Evolutionary conservation across 202 grass and related monocot species (phyloP), one percentile per base, ranked within the genome.

Genomic region (Dendrocalamus latiflorus): DNA sequence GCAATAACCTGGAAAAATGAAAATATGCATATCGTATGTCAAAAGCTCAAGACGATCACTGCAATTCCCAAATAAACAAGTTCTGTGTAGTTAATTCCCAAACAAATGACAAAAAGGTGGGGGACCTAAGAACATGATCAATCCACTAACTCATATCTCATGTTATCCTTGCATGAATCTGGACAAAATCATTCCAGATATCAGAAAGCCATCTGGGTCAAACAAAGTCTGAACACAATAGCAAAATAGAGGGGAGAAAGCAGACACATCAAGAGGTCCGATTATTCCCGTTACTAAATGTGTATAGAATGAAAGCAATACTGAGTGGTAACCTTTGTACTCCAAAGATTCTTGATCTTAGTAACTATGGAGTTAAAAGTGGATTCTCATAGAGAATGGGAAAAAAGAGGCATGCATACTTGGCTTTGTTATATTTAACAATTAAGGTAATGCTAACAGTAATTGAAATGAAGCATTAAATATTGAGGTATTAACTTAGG

Each of bases 1-100:
- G 97, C 97, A 84, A 99, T 99, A 72, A 99, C 97, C 97, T 99
- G 68, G 8, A 70, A 60, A 72, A 85, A 64, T 76, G 20, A 60
- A 62, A 83, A 59, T n/a, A 74, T 72, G 38, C 3, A 4, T 65
- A 76, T 61, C 70, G 9, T 57, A 9, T 83, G 59, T 79, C 22
- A 90, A 65, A 70, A 37, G 21, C 45, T 84, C 17, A 86, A 91
- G 42, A 44, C 67, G 51, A 14, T 5, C 7, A 75, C 24, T 68
- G 41, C 74, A 75, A 33, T 55, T 75, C 55, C 74, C 72, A 79
- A 71, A 41, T 61, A 20, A 58, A 63, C 21, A 90, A 49, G 15
- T 67, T 83, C 25, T 8, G 15, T 18, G 60, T 26, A 33, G 9
- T 30, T 67, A 72, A 70, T 70, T 37, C 10, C 43, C 16, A 83